Evolutionary conservation across 129 eudicot genomes (phyloP).

Genomic region (Apium graveolens): DNA sequence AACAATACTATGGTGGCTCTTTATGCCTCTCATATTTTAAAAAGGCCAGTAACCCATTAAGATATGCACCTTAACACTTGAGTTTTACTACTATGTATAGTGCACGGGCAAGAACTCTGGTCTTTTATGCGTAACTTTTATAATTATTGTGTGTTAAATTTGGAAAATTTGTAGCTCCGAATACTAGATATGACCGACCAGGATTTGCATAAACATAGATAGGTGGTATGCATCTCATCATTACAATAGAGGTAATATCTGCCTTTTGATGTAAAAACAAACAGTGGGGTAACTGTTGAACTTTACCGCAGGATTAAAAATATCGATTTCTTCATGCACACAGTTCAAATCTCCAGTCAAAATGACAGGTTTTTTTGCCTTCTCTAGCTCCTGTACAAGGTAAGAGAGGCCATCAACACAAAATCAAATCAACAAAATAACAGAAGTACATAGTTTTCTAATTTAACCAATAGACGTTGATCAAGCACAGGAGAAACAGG

Average conservation of each 20-base stretch:
- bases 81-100: not conserved
- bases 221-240: not conserved
- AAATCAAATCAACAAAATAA: not conserved
- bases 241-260: not conserved
- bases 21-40: not conserved
- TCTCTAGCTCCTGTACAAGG: slow-evolving; percentile 81
- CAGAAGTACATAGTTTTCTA: not conserved
- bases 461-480: not conserved
- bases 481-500: not conserved
- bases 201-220: not conserved
- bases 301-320: slow-evolving; percentile 82
- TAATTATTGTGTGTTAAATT: not conserved
- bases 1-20: not conserved
- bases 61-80: not conserved
- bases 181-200: not conserved
- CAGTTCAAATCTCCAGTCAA: slow-evolving; percentile 96
- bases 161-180: not conserved
- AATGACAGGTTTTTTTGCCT: slow-evolving; percentile 89
- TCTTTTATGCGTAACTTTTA: not conserved
- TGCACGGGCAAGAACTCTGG: not conserved
- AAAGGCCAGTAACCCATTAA: not conserved
- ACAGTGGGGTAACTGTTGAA: not conserved
- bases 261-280: not conserved
- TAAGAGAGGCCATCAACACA: slow-evolving; percentile 14
- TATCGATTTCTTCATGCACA: slow-evolving; percentile 95